Percentiles rank a stretch among this genome's conserved stretches.
Evolutionary conservation across 352 stramenopile genomes (phyloP).

Genomic region (Globisporangium nagaii): DNA sequence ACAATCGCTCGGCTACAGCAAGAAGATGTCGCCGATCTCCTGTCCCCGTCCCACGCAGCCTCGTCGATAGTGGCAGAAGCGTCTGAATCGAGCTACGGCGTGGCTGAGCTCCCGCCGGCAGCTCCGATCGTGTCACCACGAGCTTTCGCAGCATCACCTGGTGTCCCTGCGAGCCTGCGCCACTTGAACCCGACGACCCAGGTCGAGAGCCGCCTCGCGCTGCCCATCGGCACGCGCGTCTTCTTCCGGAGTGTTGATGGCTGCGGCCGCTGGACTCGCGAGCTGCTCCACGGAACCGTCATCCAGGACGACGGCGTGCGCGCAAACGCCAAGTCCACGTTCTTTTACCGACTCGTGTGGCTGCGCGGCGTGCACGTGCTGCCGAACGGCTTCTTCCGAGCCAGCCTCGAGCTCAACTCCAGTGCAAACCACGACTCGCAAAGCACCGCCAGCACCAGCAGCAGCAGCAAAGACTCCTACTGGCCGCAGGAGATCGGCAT

Average conservation of each 20-base stretch:
- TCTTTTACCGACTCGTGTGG: conserved; percentile 65
- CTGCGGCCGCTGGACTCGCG: conserved; percentile 38
- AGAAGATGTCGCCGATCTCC: not conserved
- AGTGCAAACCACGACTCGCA: too few relatives aligned
- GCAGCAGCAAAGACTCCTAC: not conserved
- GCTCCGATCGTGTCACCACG: conserved; percentile 5
- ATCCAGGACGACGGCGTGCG: conserved; percentile 24
- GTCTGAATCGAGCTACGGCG: not conserved
- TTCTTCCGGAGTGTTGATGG: conserved; percentile 43
- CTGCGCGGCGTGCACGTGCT: conserved; percentile 57
- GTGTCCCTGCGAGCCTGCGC: not conserved
- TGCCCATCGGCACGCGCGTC: conserved; percentile 36
- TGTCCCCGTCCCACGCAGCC: not conserved
- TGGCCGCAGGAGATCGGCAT: conserved; percentile 47
- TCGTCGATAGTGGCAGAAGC: not conserved
- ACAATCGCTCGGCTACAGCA: conserved; percentile 15
- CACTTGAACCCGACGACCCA: conserved; percentile 11
- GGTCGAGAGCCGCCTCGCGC: conserved; percentile 20
- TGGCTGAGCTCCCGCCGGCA: conserved; percentile 5
- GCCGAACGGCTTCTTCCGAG: conserved; percentile 60
- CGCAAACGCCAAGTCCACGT: conserved; percentile 3
- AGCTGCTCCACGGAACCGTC: conserved; percentile 51
- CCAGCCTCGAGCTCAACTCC: conserved; percentile 32
- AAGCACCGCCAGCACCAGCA: not conserved
- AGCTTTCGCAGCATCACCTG: not conserved